phyloP scores from a whole-genome alignment of 1,284 basidiomycete genomes.

The Takashimella tepidaria region DNA sequence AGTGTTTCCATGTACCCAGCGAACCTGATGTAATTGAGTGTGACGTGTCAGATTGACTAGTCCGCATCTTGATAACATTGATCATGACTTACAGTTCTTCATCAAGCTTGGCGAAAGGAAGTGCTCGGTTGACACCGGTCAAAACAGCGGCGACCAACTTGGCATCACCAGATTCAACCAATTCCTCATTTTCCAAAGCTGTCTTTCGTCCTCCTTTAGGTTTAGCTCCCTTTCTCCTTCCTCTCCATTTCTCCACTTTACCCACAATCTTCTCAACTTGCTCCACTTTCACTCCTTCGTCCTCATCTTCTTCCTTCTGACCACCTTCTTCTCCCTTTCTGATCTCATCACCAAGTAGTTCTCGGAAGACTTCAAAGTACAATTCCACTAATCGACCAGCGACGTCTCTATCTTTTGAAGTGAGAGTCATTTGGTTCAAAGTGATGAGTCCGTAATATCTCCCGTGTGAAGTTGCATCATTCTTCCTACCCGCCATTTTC shows the following conservation, averaged over 20 bases:
- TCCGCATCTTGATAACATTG: conserved; percentile 13
- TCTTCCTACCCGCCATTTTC: conserved; percentile 31
- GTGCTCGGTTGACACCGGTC: conserved; percentile 89
- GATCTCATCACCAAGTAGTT: conserved; percentile 62
- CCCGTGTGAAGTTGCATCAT: conserved; percentile 59
- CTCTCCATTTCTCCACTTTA: conserved; percentile 48
- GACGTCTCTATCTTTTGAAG: conserved; percentile 65
- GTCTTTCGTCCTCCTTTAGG: conserved; percentile 41
- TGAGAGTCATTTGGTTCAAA: conserved; percentile 86
- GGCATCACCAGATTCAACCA: conserved; percentile 74
- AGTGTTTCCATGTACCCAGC: conserved; percentile 86
- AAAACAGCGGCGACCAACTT: conserved; percentile 86
- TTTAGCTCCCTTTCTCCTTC: conserved; percentile 44
- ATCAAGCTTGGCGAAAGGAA: conserved; percentile 79
- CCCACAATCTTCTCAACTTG: conserved; percentile 44
- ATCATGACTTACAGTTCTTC: conserved; percentile 54
- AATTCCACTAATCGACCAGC: conserved; percentile 80
- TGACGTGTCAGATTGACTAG: conserved; percentile 4
- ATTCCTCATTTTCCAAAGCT: conserved; percentile 44
- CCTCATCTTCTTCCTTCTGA: conserved; percentile 38
- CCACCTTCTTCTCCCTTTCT: conserved; percentile 41
- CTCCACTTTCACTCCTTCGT: conserved; percentile 42
- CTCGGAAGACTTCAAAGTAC: conserved; percentile 94
- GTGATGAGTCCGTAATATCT: conserved; percentile 90
- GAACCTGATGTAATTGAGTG: conserved; percentile 58